phyloP scores from a whole-genome alignment of 2,329 filamentous ascomycete species.

The Penicillium brasilianum region DNA sequence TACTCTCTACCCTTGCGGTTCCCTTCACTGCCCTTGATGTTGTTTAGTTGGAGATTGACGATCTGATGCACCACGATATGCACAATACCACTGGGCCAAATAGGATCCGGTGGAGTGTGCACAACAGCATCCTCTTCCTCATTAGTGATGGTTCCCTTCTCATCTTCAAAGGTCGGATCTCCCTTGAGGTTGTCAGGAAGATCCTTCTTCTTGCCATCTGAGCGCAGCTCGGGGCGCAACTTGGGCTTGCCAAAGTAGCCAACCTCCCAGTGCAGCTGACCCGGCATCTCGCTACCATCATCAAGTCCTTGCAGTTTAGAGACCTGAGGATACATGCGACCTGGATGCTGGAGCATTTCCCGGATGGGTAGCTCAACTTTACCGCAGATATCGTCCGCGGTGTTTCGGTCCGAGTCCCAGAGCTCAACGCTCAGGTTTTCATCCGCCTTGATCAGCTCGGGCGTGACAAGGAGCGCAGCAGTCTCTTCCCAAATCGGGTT shows the following conservation, averaged over 20 bases:
- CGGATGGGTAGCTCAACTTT: constrained; percentile 94
- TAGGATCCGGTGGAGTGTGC: constrained; percentile 90
- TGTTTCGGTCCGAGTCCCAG: constrained; percentile 93
- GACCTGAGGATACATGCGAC: constrained; percentile 87
- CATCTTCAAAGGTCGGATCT: constrained; percentile 79
- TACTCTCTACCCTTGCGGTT: constrained; percentile 84
- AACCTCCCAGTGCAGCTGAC: constrained; percentile 93
- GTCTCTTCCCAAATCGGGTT: constrained; percentile 93
- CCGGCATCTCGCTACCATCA: constrained; percentile 85
- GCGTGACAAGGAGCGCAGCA: constrained; percentile 81
- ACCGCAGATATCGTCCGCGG: constrained; percentile 91
- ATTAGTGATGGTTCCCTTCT: constrained; percentile 77
- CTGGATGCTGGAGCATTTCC: constrained; percentile 91
- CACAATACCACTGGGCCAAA: constrained; percentile 91
- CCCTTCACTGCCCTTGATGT: constrained; percentile 82
- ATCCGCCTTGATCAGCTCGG: constrained; percentile 88
- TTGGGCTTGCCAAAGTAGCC: constrained; percentile 92
- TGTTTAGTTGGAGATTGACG: constrained; percentile 89
- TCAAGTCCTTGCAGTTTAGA: constrained; percentile 84
- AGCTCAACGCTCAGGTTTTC: constrained; percentile 92
- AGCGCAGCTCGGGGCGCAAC: constrained; percentile 81
- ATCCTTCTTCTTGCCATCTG: constrained; percentile 80
- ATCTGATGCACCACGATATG: constrained; percentile 91
- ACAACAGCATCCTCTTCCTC: constrained; percentile 81
- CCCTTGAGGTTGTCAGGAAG: constrained; percentile 76